phyloP scores from a whole-genome alignment of 164 flowering plant genomes.

The Houttuynia cordata region DNA sequence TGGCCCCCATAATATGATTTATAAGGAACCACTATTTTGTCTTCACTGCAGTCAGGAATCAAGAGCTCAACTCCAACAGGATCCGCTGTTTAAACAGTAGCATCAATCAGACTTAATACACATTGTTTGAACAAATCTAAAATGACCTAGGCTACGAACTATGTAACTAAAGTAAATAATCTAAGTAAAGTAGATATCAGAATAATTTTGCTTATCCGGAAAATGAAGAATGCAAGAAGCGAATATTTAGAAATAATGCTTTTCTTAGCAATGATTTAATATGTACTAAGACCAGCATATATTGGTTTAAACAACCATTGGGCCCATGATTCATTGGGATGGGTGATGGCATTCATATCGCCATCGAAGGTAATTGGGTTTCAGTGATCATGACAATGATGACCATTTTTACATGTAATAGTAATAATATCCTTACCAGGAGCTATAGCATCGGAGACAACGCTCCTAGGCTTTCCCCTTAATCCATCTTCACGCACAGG shows the following conservation, averaged over 20 bases:
- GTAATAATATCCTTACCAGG: conserved; percentile 43
- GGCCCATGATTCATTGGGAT: no score
- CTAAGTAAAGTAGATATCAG: no score
- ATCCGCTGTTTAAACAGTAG: conserved; percentile 45
- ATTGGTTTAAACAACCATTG: no score
- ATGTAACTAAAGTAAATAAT: no score
- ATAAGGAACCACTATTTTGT: conserved; percentile 47
- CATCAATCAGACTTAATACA: not conserved
- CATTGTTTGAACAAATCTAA: no score
- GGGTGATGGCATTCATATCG: no score
- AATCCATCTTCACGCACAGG: conserved; percentile 75
- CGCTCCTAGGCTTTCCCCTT: conserved; percentile 44
- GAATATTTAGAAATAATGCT: no score
- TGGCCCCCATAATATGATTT: conserved; percentile 81
- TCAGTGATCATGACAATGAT: not conserved
- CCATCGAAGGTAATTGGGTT: not conserved
- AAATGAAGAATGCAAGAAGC: no score
- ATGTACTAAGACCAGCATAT: no score
- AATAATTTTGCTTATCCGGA: no score
- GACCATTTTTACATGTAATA: not conserved
- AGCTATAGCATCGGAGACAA: conserved; percentile 53
- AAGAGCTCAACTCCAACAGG: conserved; percentile 67
- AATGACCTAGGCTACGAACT: no score
- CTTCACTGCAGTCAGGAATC: conserved; percentile 68
- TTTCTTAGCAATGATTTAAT: no score